Evolutionary conservation across 108 stramenopile genomes (phyloP).

Genomic region (Cyclotella atomus): DNA sequence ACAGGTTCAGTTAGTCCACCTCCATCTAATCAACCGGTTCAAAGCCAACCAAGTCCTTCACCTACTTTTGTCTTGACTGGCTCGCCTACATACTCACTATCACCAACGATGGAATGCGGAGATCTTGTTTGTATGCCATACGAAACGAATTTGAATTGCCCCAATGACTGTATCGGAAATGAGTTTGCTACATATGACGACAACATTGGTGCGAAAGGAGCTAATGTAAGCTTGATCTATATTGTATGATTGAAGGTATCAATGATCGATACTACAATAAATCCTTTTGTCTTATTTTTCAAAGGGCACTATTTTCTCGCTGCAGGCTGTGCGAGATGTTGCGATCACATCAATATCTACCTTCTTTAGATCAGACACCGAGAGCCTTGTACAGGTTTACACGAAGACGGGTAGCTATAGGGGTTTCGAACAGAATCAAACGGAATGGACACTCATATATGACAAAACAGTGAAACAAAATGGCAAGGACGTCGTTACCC

Average conservation of each 20-base stretch:
- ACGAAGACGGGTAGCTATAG: neutral
- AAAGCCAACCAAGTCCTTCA: neutral
- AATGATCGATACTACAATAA: too few species aligned
- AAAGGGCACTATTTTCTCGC: conserved; percentile 3
- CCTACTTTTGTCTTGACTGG: neutral
- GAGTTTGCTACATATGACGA: conserved; percentile 1
- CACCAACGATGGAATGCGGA: conserved; percentile 6
- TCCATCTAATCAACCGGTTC: conserved; percentile 3
- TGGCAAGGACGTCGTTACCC: neutral
- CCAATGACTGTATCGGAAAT: conserved; percentile 1
- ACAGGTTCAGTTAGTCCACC: neutral
- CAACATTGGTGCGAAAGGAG: conserved; percentile 6
- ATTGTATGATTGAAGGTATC: too few species aligned
- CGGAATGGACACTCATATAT: conserved; percentile 2
- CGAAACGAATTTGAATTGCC: conserved; percentile 6
- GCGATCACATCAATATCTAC: conserved; percentile 6
- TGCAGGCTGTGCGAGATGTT: conserved; percentile 6
- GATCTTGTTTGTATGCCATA: neutral
- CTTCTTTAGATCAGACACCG: neutral
- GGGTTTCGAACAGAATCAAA: neutral
- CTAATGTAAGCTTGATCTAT: neutral
- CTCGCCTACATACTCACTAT: neutral
- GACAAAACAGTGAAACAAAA: conserved; percentile 1
- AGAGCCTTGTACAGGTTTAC: conserved; percentile 6
- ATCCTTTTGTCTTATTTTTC: too few species aligned